Evolutionary conservation across 2,329 filamentous ascomycete species (phyloP).

Genomic region (Dactylellina parvicollis): DNA sequence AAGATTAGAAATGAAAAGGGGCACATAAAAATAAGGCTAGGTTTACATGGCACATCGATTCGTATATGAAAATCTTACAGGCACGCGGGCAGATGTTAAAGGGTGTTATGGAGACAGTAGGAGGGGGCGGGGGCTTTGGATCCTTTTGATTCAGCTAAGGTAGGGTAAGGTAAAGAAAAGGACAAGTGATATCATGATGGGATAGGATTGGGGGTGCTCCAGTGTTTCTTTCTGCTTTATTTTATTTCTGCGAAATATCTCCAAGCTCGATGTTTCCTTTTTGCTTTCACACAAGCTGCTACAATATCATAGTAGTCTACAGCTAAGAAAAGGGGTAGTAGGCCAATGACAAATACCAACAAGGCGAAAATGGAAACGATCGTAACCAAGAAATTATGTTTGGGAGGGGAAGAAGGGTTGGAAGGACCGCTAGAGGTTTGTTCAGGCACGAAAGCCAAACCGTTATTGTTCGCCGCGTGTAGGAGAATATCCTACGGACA

Average conservation of each 20-base stretch:
- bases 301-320: constrained; percentile 31
- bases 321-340: constrained; percentile 14
- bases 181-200: too few species aligned
- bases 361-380: neutral
- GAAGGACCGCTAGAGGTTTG: neutral
- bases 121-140: too few species aligned
- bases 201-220: constrained; percentile 4
- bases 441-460: neutral
- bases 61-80: too few species aligned
- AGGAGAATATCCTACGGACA: neutral
- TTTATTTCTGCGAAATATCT: constrained; percentile 24
- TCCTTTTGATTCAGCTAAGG: too few species aligned
- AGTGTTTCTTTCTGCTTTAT: constrained; percentile 1
- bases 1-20: too few species aligned
- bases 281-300: constrained; percentile 12
- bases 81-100: too few species aligned
- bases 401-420: neutral
- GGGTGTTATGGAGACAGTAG: too few species aligned
- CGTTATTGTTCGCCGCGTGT: too few species aligned
- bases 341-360: constrained; percentile 19
- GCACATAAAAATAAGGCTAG: too few species aligned
- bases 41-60: too few species aligned
- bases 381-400: neutral
- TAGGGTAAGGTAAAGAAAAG: too few species aligned
- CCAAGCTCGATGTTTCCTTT: constrained; percentile 12